Base-by-base conservation (phyloP, 2,329 filamentous ascomycete species). In the Cladorrhinum sp. region DNA sequence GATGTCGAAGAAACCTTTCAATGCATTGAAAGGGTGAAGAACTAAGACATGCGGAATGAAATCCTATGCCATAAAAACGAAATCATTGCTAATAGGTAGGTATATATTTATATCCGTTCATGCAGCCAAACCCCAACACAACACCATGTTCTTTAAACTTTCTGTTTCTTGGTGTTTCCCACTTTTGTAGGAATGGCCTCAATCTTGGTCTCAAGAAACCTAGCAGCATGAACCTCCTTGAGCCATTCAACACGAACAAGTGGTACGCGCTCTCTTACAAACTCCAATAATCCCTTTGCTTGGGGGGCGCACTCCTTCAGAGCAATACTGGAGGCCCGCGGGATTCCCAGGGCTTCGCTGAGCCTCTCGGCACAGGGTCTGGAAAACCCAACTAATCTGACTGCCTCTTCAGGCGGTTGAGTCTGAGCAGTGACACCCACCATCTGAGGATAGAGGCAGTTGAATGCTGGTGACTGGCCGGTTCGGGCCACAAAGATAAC, bases 291-390 rank as follows among this genome's bases (percentile, higher is more conserved):
- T 1, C 82, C 78, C 54, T 78, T 78, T 0, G 83, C 78, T 48
- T 83, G 80, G 0, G 86, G 85, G 0, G 87, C 85, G 38, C 76
- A 80, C 6, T 77, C 76, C 20, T 78, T 72, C 6, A 92, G 71
- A 0, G 82, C 89, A 29, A 92, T 75, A 22, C 86, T 85, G 1
- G 87, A 89, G 0, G 86, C 85, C 32, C 86, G 80, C 0, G 86
- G 84, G 9, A 91, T 78, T 1, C 83, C 83, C 2, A 91, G 76
- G 20, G 79, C 79, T 27, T 75, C 72, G 52, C 82, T 82, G 16
- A 92, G 73, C 12, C 80, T 79, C 16, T 82, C 76, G 50, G 87
- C 86, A 54, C 81, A 83, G 0, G 81, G 74, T 56, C 81, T 84
- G 0, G 86, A 86, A 51, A 91, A 80, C 1, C 85, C 82, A 2